Conservation (phyloP, 257 asterid genomes). For the Scutellaria baicalensis region DNA sequence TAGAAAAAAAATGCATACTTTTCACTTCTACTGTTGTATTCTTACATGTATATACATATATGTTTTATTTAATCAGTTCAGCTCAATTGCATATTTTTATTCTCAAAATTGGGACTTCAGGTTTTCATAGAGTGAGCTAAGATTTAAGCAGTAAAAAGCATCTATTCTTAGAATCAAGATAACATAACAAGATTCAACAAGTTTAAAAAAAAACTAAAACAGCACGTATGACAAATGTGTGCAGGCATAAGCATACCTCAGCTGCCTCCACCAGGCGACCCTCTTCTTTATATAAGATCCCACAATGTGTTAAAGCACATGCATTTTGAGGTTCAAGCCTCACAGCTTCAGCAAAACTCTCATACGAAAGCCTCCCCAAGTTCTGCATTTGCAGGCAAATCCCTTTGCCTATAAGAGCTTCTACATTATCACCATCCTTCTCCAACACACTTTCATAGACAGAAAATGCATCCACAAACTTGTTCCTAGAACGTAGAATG, state of each 20-base stretch:
- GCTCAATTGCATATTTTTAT: not conserved
- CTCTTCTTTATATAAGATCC: slow-evolving; percentile 88
- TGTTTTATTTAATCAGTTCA: not conserved
- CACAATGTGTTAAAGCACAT: slow-evolving; percentile 88
- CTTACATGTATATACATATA: not conserved
- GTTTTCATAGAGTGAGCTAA: not conserved
- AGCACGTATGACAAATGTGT: slow-evolving; percentile 5
- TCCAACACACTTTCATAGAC: slow-evolving; percentile 69
- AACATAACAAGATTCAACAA: not conserved
- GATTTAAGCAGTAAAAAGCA: not conserved
- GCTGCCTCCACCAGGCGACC: slow-evolving; percentile 94
- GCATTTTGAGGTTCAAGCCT: slow-evolving; percentile 81
- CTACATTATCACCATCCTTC: slow-evolving; percentile 64
- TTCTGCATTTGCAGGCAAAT: slow-evolving; percentile 94
- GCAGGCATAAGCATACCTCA: slow-evolving; percentile 52
- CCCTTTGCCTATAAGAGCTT: slow-evolving; percentile 95
- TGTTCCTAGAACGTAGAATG: slow-evolving; percentile 89
- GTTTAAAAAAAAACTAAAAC: not conserved
- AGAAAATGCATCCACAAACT: slow-evolving; percentile 77
- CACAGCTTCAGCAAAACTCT: slow-evolving; percentile 85
- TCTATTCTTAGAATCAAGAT: not conserved
- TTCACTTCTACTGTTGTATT: not conserved
- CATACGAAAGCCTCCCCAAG: slow-evolving; percentile 71
- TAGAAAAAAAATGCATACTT: not conserved
- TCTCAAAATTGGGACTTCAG: not conserved